Evolutionary conservation across 1,284 basidiomycete species (phyloP).

Genomic region (Vanrija sp.): DNA sequence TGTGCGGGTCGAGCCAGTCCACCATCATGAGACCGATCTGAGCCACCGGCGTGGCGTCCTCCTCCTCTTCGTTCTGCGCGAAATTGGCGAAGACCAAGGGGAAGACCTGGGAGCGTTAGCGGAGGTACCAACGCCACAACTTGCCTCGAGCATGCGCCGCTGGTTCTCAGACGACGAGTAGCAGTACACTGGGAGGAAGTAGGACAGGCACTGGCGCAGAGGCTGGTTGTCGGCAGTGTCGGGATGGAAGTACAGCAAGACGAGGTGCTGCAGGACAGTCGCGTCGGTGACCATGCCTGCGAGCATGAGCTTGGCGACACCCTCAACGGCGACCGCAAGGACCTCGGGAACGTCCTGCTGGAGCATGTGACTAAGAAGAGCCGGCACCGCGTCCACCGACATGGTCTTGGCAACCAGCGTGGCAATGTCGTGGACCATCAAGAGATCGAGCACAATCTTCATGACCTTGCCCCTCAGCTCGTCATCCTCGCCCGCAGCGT

Average conservation of each 20-base stretch:
- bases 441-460: slow-evolving; percentile 82
- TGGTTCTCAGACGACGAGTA: slow-evolving; percentile 81
- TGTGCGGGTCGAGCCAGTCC: slow-evolving; percentile 91
- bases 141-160: slow-evolving; percentile 68
- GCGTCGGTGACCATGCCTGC: slow-evolving; percentile 75
- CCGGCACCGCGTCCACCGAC: slow-evolving; percentile 59
- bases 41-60: slow-evolving; percentile 72
- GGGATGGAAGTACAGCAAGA: slow-evolving; percentile 81
- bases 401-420: slow-evolving; percentile 44
- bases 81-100: slow-evolving; percentile 69
- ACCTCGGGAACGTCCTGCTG: slow-evolving; percentile 70
- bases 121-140: slow-evolving; percentile 18
- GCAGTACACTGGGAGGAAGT: slow-evolving; percentile 93
- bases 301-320: slow-evolving; percentile 85
- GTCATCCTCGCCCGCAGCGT: slow-evolving; percentile 60
- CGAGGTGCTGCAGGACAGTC: slow-evolving; percentile 70
- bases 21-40: slow-evolving; percentile 81
- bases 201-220: slow-evolving; percentile 86
- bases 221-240: slow-evolving; percentile 80
- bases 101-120: slow-evolving; percentile 60
- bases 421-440: slow-evolving; percentile 79
- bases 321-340: slow-evolving; percentile 74
- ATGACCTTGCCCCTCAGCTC: slow-evolving; percentile 75
- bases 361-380: slow-evolving; percentile 71
- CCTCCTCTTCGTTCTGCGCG: slow-evolving; percentile 59